Evolutionary conservation across 495 filamentous ascomycete genomes (phyloP).

Genomic region (Gamarada debralockiae): DNA sequence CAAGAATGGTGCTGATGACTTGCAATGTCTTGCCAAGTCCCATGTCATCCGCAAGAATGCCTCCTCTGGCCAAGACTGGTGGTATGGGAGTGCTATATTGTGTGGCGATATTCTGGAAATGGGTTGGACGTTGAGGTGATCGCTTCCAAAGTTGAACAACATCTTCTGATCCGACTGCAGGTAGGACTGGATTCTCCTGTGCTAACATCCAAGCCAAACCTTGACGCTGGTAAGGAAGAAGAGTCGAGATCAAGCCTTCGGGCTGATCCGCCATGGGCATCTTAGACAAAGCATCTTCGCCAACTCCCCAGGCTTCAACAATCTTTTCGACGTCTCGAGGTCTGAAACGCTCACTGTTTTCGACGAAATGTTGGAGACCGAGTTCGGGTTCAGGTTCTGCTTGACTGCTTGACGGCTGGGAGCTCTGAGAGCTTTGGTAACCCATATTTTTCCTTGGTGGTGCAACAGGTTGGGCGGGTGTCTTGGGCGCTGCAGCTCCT

Average conservation of each 20-base stretch:
- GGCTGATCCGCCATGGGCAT: constrained; percentile 76
- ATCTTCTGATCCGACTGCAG: constrained; percentile 54
- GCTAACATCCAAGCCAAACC: constrained; percentile 80
- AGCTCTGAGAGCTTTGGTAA: constrained; percentile 29
- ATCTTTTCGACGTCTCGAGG: constrained; percentile 64
- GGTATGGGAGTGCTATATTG: constrained; percentile 54
- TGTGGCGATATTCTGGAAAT: constrained; percentile 74
- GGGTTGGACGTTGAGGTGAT: constrained; percentile 32
- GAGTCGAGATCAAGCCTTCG: constrained; percentile 50
- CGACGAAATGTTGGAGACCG: constrained; percentile 58
- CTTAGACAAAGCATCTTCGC: constrained; percentile 63
- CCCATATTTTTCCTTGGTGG: constrained; percentile 25
- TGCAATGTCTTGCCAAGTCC: constrained; percentile 91
- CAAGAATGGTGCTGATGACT: constrained; percentile 75
- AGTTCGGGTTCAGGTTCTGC: constrained; percentile 33
- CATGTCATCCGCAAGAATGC: constrained; percentile 92
- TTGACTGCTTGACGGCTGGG: constrained; percentile 35
- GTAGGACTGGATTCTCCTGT: constrained; percentile 68
- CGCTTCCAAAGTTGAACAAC: constrained; percentile 81
- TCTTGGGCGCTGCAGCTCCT: constrained; percentile 37
- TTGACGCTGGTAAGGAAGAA: constrained; percentile 80
- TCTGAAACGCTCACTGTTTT: constrained; percentile 64
- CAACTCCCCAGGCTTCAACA: constrained; percentile 62
- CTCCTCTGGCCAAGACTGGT: constrained; percentile 70
- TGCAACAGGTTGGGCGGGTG: neutral